Conservation (phyloP, 2,329 filamentous ascomycete genomes). For the Hypoxylon sp. region DNA sequence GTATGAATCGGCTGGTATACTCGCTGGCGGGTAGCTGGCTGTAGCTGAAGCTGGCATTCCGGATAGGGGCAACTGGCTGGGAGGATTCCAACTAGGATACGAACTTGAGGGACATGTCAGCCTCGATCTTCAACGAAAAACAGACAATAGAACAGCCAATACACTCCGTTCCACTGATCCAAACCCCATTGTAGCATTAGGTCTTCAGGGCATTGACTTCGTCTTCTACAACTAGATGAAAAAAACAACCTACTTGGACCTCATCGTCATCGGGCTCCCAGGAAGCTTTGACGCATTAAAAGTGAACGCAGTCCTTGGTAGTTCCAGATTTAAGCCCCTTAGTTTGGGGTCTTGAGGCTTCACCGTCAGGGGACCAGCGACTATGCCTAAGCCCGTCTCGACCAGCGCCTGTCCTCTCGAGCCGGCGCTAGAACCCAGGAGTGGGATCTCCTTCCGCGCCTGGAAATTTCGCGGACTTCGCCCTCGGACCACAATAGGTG, state of each 20-base stretch:
- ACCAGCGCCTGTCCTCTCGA: constrained; percentile 82
- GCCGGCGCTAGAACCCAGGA: constrained; percentile 82
- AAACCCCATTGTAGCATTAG: not conserved
- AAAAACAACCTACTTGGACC: constrained; percentile 68
- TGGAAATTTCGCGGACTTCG: constrained; percentile 96
- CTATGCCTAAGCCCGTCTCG: constrained; percentile 73
- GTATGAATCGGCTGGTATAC: constrained; percentile 67
- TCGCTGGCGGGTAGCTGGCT: constrained; percentile 65
- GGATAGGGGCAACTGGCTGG: constrained; percentile 61
- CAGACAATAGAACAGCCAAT: constrained; percentile 6
- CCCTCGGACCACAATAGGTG: constrained; percentile 93
- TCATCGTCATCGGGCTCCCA: constrained; percentile 67
- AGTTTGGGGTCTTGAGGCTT: constrained; percentile 70
- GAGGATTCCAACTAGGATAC: constrained; percentile 70
- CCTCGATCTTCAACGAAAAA: constrained; percentile 17
- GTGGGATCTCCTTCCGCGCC: constrained; percentile 90
- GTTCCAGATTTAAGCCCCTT: constrained; percentile 67
- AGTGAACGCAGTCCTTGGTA: constrained; percentile 70
- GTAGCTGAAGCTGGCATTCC: constrained; percentile 65
- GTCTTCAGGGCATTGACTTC: not conserved
- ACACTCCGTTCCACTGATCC: not conserved
- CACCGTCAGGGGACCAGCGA: constrained; percentile 68
- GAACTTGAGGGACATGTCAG: constrained; percentile 62
- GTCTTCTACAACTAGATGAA: constrained; percentile 2
- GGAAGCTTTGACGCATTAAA: constrained; percentile 71